phyloP scores from a whole-genome alignment of 1,284 basidiomycete species.

The Malassezia brasiliensis region DNA sequence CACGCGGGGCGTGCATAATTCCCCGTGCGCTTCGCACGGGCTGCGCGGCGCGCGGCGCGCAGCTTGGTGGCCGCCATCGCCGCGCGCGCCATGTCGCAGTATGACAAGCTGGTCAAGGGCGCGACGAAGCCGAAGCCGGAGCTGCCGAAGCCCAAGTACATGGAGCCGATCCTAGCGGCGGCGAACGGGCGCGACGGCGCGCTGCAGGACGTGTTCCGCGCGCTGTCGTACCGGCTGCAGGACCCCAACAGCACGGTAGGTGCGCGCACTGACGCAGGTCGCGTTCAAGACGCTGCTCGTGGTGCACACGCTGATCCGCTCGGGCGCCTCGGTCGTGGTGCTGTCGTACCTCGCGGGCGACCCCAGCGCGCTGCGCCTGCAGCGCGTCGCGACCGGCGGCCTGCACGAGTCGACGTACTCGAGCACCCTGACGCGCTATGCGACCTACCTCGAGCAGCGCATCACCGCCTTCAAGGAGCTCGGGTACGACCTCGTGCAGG shows the following conservation, averaged over 20 bases:
- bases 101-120: conserved; percentile 43
- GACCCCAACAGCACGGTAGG: conserved; percentile 72
- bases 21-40: too few relatives aligned
- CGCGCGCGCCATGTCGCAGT: conserved; percentile 15
- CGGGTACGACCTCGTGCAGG: conserved; percentile 78
- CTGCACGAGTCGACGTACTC: conserved; percentile 53
- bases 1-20: too few relatives aligned
- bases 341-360: conserved; percentile 63
- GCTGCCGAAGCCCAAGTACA: conserved; percentile 45
- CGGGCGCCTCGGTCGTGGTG: conserved; percentile 82
- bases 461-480: conserved; percentile 82
- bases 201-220: conserved; percentile 79
- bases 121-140: conserved; percentile 46
- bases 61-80: too few relatives aligned
- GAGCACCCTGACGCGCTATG: conserved; percentile 75
- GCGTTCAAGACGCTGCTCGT: conserved; percentile 95
- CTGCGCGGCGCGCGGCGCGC: too few relatives aligned
- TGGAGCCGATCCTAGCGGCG: conserved; percentile 73
- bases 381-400: conserved; percentile 57
- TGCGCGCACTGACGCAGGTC: conserved; percentile 54
- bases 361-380: conserved; percentile 63
- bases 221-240: conserved; percentile 68
- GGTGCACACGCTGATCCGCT: conserved; percentile 87
- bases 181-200: conserved; percentile 87
- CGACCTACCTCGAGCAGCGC: conserved; percentile 75